Base-by-base conservation (phyloP, 345 rosid genomes). In the Bruguiera sexangula region DNA sequence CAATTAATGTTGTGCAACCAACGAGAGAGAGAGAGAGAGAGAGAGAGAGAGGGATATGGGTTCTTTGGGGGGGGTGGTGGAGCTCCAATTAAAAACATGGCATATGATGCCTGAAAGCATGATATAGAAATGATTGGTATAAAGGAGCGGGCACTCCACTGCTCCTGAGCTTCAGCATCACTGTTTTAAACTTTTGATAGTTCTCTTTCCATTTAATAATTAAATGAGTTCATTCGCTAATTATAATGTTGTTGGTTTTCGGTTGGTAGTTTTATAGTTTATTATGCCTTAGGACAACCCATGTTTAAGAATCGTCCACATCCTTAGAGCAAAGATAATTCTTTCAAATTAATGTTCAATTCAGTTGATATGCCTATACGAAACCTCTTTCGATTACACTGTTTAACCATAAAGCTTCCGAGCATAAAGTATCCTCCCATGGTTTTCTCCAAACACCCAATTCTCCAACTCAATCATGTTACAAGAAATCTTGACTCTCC, bases 101-200 rank as follows among this genome's bases (percentile, higher is more conserved):
- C 43, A 61, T 67, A 50, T 63, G 74, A 69, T 69, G 67, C 66
- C 31, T 16, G 22, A 30, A 19, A 11, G 26, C 62, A 73, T 69
- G 7, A 73, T 77, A 58, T 10, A 60, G 74, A 60, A 77, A 77
- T 77, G 74, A 73, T 77, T 73, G 62, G 71, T 26, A 64, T 63
- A 65, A 53, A 69, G 63, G 59, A 60, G 13, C 18, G 78, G 60
- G 63, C 73, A 43, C 22, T 50, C 59, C 68, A 43, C 50, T 43
- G 15, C 19, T 13, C 59, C 36, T 3, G 21, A 26, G 29, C 69
- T 27, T 52, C 36, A 16, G 8, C 37, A 21, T 50, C 70, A 31
- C 1, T 5, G 51, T 51, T 24, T 3, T 11, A 21, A 7, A 16
- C 65, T 37, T 16, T 22, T 31, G 48, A 39, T 30, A 27, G 21